Base-by-base conservation (phyloP, 345 rosid species). In the Hirschfeldia incana region DNA sequence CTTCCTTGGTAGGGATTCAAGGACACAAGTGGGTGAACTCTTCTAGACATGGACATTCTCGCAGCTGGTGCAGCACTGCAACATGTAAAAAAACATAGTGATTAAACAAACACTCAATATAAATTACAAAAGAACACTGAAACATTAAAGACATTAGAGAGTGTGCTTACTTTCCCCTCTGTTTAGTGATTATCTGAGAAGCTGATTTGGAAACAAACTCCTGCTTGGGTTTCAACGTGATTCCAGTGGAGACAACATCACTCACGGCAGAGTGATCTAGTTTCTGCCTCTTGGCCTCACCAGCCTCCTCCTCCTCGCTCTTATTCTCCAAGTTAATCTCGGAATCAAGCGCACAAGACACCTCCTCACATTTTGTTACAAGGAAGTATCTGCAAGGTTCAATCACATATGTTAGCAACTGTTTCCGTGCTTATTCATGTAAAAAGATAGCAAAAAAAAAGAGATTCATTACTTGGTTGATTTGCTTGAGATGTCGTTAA, bases 1-100 rank as follows among this genome's bases (percentile, higher is more conserved):
- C 76, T 94, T 6, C 97, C 98, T 85, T 94, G 97, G 75, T 94
- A 94, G 9, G 98, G 98, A 64, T 94, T 94, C 89, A 92, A 82
- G 4, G 98, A 92, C 49, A 88, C 90, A 59, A 94, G 95, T 67
- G 98, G 97, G 72, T 92, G 97, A 30, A 94, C 97, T 69, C 98
- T 89, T 61, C 95, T 83, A 2, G 98, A 90, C 95, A 94, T 92
- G 37, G 97, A 81, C 91, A 92, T 84, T 69, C 97, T 84, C 0
- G 93, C 93, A 68, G 87, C 70, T 0, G 98, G 98, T 29, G 98
- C 94, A 91, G 86, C 85, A 77, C 98, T 94, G 83, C 67, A 70
- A n/a, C n/a, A n/a, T n/a, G n/a, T n/a, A 46, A 46, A 46, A 32
- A 32, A 32, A 32, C 59, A 71, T 11, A 21, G 5, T 57, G 3